Evolutionary conservation across 345 rosid genomes (phyloP).

Genomic region (Ricinus communis): DNA sequence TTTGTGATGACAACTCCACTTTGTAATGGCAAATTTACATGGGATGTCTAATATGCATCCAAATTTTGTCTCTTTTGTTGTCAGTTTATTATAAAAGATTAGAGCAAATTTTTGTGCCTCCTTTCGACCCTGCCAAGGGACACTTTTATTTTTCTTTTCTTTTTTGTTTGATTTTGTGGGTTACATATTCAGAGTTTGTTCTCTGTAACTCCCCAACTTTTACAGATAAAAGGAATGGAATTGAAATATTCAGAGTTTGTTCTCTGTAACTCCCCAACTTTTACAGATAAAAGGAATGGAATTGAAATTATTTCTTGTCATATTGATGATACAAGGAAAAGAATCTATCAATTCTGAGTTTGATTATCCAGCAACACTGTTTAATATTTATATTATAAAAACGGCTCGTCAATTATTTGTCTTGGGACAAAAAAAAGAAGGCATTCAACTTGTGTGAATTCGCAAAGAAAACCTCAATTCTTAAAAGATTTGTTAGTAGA

Average conservation of each 20-base stretch:
- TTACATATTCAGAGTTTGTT: constrained; percentile 12
- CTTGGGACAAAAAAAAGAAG: too few relatives aligned
- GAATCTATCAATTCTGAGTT: too few relatives aligned
- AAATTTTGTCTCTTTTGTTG: constrained; percentile 13
- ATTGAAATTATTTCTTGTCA: not conserved
- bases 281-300: not conserved
- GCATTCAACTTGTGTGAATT: too few relatives aligned
- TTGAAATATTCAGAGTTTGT: constrained; percentile 13
- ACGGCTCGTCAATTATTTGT: too few relatives aligned
- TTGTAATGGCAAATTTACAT: not conserved
- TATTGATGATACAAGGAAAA: too few relatives aligned
- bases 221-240: not conserved
- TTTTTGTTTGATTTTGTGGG: constrained; percentile 4
- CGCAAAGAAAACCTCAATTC: too few relatives aligned
- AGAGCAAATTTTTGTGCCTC: constrained; percentile 14
- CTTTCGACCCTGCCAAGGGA: not conserved
- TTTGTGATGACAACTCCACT: constrained; percentile 4
- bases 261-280: constrained; percentile 6
- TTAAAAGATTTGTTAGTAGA: too few relatives aligned
- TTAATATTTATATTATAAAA: too few relatives aligned
- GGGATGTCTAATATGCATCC: constrained; percentile 2
- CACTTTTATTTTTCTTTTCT: not conserved
- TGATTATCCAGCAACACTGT: too few relatives aligned
- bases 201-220: constrained; percentile 8
- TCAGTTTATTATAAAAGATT: not conserved